Evolutionary conservation across 164 flowering plant species (phyloP).

Genomic region (Chimonanthus praecox): DNA sequence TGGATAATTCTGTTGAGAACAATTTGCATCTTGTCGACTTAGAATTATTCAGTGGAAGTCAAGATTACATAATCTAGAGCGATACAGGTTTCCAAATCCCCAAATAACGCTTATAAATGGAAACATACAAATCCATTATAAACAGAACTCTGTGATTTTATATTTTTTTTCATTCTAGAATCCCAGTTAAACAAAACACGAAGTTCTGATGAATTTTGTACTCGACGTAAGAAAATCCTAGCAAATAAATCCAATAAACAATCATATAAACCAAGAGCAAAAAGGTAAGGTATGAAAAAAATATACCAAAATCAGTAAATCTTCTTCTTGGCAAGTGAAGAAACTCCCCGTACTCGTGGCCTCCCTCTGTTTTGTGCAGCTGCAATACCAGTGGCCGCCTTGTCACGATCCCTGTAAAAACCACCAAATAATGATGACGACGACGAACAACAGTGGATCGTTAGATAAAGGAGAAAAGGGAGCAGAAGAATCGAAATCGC

Average conservation of each 20-base stretch:
- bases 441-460: not conserved
- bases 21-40: too few species aligned
- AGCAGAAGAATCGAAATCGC: not conserved
- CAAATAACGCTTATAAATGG: too few species aligned
- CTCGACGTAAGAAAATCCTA: not conserved
- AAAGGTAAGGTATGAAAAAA: not conserved
- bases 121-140: not conserved
- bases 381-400: slow-evolving; percentile 62
- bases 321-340: slow-evolving; percentile 39
- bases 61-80: not conserved
- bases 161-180: slow-evolving; percentile 1
- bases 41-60: not conserved
- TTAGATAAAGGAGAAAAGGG: not conserved
- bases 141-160: not conserved
- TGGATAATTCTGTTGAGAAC: too few species aligned
- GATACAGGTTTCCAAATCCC: too few species aligned
- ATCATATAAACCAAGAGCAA: too few species aligned
- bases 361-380: slow-evolving; percentile 52
- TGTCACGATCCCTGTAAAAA: slow-evolving; percentile 63
- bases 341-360: slow-evolving; percentile 53
- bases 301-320: slow-evolving; percentile 52
- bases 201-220: too few species aligned
- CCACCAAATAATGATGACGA: not conserved
- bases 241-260: not conserved
- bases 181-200: too few species aligned